These are phyloP conservation scores for Magnaporthales sp. DNA, from an alignment of 2,329 filamentous ascomycete species.

Conservation along the genomic window DNA sequence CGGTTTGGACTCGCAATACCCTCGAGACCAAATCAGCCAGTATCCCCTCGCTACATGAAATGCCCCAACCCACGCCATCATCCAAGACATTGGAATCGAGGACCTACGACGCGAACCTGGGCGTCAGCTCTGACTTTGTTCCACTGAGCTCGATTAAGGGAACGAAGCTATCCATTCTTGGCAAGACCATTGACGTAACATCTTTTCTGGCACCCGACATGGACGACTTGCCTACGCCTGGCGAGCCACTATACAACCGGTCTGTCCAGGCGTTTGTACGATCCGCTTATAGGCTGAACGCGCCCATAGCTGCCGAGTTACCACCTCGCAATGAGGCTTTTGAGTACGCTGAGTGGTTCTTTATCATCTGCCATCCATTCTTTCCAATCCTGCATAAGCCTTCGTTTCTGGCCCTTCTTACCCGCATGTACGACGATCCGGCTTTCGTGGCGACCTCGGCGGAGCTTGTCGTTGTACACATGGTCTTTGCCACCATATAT, in stretches of 20 bases:
- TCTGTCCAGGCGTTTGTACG: slow-evolving; percentile 64
- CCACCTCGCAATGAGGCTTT: slow-evolving; percentile 58
- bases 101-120: slow-evolving; percentile 45
- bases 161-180: slow-evolving; percentile 68
- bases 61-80: slow-evolving; percentile 11
- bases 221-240: slow-evolving; percentile 42
- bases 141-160: slow-evolving; percentile 67
- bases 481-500: slow-evolving; percentile 70
- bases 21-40: slow-evolving; percentile 8
- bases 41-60: neutral
- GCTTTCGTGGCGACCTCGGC: slow-evolving; percentile 52
- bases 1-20: slow-evolving; percentile 22
- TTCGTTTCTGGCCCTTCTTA: slow-evolving; percentile 59
- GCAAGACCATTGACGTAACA: slow-evolving; percentile 70
- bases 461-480: slow-evolving; percentile 64
- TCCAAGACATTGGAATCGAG: slow-evolving; percentile 27
- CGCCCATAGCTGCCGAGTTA: slow-evolving; percentile 37
- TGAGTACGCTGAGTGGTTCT: slow-evolving; percentile 67
- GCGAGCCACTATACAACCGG: slow-evolving; percentile 52
- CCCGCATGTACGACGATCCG: slow-evolving; percentile 61
- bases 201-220: slow-evolving; percentile 60
- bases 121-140: slow-evolving; percentile 52
- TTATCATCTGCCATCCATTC: slow-evolving; percentile 63
- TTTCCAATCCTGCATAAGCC: slow-evolving; percentile 71
- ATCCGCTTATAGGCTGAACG: slow-evolving; percentile 53